Evolutionary conservation across 768 basidiomycete genomes (phyloP).

Genomic region (Sporobolomyces roseus): DNA sequence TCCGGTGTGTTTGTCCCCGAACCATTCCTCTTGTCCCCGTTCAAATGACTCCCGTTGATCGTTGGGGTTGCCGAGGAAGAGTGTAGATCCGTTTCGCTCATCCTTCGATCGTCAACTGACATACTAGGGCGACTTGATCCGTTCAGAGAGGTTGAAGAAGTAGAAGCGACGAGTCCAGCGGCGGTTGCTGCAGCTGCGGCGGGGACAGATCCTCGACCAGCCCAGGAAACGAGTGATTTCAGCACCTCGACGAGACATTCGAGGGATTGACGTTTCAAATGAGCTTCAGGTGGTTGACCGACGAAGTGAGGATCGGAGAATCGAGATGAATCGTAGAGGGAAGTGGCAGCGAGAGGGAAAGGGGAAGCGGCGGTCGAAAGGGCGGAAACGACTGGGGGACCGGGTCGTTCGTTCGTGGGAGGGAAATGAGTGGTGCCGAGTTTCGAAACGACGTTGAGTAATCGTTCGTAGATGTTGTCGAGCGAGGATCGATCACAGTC

Average conservation of each 20-base stretch:
- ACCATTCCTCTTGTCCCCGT: constrained; percentile 1
- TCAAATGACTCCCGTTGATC: neutral
- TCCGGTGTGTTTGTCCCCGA: constrained; percentile 69
- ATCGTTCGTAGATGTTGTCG: constrained; percentile 96
- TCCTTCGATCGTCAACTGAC: constrained; percentile 16
- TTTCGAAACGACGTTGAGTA: constrained; percentile 95
- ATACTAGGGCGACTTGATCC: constrained; percentile 15
- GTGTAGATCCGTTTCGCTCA: constrained; percentile 33
- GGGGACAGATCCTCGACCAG: constrained; percentile 38
- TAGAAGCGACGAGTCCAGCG: constrained; percentile 36
- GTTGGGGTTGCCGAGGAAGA: constrained; percentile 1
- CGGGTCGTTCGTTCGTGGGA: constrained; percentile 36
- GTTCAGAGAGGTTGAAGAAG: constrained; percentile 30
- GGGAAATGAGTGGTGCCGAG: constrained; percentile 62
- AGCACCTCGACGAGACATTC: constrained; percentile 87
- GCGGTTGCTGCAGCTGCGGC: constrained; percentile 21
- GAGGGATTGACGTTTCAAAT: constrained; percentile 84
- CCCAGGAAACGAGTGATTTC: constrained; percentile 87
- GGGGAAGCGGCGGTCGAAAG: constrained; percentile 41
- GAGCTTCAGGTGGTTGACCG: constrained; percentile 58
- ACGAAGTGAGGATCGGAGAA: constrained; percentile 36
- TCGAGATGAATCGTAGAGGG: constrained; percentile 58
- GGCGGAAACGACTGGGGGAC: constrained; percentile 24
- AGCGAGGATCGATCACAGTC: constrained; percentile 92
- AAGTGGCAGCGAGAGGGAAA: constrained; percentile 57